Evolutionary conservation across 495 filamentous ascomycete genomes (phyloP).

Genomic region (Tuber borchii): DNA sequence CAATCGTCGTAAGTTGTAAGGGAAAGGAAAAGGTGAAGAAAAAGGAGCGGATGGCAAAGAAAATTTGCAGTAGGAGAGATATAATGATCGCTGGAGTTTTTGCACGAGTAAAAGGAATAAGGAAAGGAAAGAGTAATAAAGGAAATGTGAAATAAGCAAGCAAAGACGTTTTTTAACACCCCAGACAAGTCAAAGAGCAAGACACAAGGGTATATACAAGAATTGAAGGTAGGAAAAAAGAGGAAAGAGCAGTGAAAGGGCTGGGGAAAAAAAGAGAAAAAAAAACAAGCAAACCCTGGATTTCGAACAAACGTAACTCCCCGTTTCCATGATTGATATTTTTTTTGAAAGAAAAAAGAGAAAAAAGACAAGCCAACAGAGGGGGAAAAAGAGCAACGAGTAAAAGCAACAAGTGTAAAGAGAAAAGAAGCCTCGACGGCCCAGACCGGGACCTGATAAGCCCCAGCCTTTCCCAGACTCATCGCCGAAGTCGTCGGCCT

Average conservation of each 20-base stretch:
- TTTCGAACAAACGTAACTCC: conserved; percentile 27
- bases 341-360: not conserved
- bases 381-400: conserved; percentile 19
- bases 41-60: not conserved
- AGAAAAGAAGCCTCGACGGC: conserved; percentile 16
- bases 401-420: conserved; percentile 15
- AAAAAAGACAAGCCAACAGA: conserved; percentile 14
- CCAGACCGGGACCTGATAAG: conserved; percentile 6
- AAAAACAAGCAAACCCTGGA: conserved; percentile 13
- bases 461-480: not conserved
- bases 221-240: not conserved
- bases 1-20: not conserved
- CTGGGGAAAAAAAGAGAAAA: not conserved
- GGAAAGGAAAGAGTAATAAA: not conserved
- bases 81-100: not conserved
- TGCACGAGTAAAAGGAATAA: not conserved
- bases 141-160: not conserved
- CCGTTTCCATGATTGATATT: conserved; percentile 14
- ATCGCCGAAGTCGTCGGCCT: conserved; percentile 1
- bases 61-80: not conserved
- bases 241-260: not conserved
- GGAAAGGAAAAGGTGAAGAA: not conserved
- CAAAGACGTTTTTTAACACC: not conserved
- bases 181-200: not conserved
- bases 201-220: not conserved